These are phyloP conservation scores for Fusarium nisikadoi DNA, from an alignment of 2,329 filamentous ascomycete species.

Conservation along the genomic window DNA sequence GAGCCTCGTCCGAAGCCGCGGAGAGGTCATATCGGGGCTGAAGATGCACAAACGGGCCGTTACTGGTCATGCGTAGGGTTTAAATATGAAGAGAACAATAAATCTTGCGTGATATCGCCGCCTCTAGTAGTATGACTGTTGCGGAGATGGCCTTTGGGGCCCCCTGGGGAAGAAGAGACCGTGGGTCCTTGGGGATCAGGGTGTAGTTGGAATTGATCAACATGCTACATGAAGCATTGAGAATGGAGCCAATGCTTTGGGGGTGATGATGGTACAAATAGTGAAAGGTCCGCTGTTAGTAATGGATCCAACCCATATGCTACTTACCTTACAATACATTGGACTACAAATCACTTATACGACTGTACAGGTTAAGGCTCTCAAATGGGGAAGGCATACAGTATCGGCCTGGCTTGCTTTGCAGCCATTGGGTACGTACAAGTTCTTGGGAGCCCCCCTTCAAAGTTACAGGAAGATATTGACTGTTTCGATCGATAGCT, in stretches of 20 bases:
- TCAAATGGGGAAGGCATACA: conserved; percentile 54
- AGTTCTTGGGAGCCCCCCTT: neutral
- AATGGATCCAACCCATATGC: neutral
- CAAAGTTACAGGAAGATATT: neutral
- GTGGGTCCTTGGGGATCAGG: conserved; percentile 14
- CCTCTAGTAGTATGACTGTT: conserved; percentile 22
- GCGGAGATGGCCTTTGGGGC: conserved; percentile 26
- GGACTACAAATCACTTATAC: neutral
- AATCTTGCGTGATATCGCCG: conserved; percentile 26
- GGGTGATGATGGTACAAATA: conserved; percentile 34
- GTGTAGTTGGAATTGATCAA: neutral
- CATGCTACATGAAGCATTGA: conserved; percentile 3
- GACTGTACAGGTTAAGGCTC: neutral
- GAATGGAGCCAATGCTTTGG: conserved; percentile 4
- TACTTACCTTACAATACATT: neutral
- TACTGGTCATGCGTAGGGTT: conserved; percentile 10
- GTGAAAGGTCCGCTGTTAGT: neutral
- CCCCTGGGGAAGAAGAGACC: conserved; percentile 14
- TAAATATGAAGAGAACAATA: neutral
- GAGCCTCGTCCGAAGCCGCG: conserved; percentile 1
- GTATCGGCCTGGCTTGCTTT: conserved; percentile 52
- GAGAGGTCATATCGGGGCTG: neutral
- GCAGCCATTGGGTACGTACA: conserved; percentile 53
- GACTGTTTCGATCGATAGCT: conserved; percentile 35
- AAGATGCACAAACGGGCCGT: conserved; percentile 14